Evolutionary conservation across 2,329 filamentous ascomycete species (phyloP).

Genomic region (Hypomyces rosellus): DNA sequence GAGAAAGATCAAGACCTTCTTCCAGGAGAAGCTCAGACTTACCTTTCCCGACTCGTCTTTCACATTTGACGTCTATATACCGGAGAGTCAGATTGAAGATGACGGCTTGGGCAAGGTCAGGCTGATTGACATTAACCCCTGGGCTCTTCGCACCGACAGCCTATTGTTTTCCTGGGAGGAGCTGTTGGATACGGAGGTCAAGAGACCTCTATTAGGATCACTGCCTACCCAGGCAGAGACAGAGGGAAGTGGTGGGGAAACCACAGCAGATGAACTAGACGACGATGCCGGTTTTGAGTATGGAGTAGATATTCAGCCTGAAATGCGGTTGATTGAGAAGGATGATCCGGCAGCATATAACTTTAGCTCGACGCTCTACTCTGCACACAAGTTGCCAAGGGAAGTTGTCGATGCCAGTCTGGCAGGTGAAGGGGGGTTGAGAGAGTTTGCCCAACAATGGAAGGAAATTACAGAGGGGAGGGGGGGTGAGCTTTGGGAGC

Average conservation of each 20-base stretch:
- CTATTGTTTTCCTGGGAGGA: slow-evolving; percentile 87
- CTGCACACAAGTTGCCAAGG: slow-evolving; percentile 88
- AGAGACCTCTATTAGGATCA: slow-evolving; percentile 48
- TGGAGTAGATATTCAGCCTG: slow-evolving; percentile 58
- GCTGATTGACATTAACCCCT: slow-evolving; percentile 92
- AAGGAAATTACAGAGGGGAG: slow-evolving; percentile 48
- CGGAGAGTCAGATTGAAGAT: slow-evolving; percentile 50
- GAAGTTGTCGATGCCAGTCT: slow-evolving; percentile 75
- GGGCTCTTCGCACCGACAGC: slow-evolving; percentile 83
- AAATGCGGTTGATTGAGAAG: slow-evolving; percentile 74
- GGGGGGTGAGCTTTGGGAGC: slow-evolving; percentile 35
- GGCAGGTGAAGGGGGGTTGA: slow-evolving; percentile 66
- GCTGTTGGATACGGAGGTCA: slow-evolving; percentile 65
- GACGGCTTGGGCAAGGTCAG: slow-evolving; percentile 67
- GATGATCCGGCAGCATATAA: slow-evolving; percentile 86
- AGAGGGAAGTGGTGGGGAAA: slow-evolving; percentile 31
- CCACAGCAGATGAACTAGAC: slow-evolving; percentile 32
- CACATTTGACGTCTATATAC: slow-evolving; percentile 88
- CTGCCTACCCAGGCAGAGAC: slow-evolving; percentile 22
- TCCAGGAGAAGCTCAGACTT: slow-evolving; percentile 63
- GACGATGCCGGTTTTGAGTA: slow-evolving; percentile 39
- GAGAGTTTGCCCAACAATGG: slow-evolving; percentile 75
- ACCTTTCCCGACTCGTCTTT: slow-evolving; percentile 82
- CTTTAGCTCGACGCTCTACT: slow-evolving; percentile 81
- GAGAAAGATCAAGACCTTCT: slow-evolving; percentile 68